Evolutionary conservation across 192 early-diverging fungal genomes (phyloP).

Genomic region (Backusella australiensis): DNA sequence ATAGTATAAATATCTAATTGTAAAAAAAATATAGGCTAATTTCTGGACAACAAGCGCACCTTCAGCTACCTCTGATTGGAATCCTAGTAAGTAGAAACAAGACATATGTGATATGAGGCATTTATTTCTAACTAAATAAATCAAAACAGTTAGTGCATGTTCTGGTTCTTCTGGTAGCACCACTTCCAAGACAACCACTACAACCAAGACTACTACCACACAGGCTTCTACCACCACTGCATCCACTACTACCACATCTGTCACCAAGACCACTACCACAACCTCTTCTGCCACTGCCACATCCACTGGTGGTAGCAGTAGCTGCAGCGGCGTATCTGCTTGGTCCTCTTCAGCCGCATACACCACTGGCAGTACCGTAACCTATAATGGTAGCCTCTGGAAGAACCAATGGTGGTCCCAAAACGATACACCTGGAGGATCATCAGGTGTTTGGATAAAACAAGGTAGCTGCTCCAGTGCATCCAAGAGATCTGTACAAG

Average conservation of each 20-base stretch:
- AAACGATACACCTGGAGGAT: constrained; percentile 37
- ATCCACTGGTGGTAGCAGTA: background rate
- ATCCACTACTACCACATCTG: background rate
- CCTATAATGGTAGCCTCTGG: constrained; percentile 38
- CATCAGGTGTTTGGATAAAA: constrained; percentile 34
- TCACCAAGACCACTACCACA: background rate
- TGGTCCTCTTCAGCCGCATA: constrained; percentile 37
- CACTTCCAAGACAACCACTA: background rate
- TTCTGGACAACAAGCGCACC: background rate
- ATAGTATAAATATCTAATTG: background rate
- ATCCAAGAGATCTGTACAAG: background rate
- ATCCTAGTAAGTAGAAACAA: background rate
- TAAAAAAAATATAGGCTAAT: background rate
- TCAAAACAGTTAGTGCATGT: background rate
- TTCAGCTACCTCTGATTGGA: background rate
- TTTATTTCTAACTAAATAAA: background rate
- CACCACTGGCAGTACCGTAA: constrained; percentile 28
- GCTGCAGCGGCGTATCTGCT: constrained; percentile 19
- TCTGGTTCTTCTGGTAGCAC: background rate
- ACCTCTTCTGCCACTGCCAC: background rate
- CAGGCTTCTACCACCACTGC: background rate
- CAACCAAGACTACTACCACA: background rate
- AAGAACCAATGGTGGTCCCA: constrained; percentile 45
- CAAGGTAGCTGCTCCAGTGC: constrained; percentile 14
- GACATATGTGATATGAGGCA: background rate